A percentile compares a stretch with the other conserved stretches of the same genome.
phyloP scores from a whole-genome alignment of 2,329 filamentous ascomycete species.

The Mycocentrospora acerina region DNA sequence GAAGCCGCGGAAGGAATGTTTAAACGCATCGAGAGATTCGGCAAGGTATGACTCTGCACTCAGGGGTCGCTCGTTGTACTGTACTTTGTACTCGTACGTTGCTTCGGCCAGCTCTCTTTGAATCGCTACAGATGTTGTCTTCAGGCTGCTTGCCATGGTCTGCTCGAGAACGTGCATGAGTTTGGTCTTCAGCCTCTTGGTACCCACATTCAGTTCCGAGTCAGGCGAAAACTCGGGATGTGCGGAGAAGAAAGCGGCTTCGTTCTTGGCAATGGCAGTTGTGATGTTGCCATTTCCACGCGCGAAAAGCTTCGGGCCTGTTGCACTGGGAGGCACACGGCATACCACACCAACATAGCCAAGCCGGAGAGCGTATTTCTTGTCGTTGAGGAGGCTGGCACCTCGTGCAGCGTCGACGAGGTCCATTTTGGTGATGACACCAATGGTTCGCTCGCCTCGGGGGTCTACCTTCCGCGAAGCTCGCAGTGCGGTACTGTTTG shows the following conservation, averaged over 20 bases:
- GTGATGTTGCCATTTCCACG: slow-evolving; percentile 79
- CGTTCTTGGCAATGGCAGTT: slow-evolving; percentile 80
- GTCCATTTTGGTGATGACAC: slow-evolving; percentile 99
- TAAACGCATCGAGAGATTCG: slow-evolving; percentile 92
- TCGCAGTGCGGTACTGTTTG: slow-evolving; percentile 89
- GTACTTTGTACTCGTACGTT: slow-evolving; percentile 98
- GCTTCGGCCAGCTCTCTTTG: slow-evolving; percentile 94
- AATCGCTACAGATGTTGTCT: slow-evolving; percentile 87
- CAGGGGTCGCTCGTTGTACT: slow-evolving; percentile 94
- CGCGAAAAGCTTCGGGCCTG: slow-evolving; percentile 72
- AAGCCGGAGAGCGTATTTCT: slow-evolving; percentile 90
- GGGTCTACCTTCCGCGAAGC: slow-evolving; percentile 92
- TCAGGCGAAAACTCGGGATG: slow-evolving; percentile 82
- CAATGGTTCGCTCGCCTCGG: slow-evolving; percentile 91
- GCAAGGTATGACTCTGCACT: slow-evolving; percentile 96
- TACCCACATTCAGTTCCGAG: slow-evolving; percentile 75
- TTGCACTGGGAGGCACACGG: slow-evolving; percentile 66
- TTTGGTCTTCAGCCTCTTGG: slow-evolving; percentile 85
- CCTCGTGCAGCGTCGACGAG: slow-evolving; percentile 84
- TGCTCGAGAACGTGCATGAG: slow-evolving; percentile 96
- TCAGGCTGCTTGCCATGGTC: slow-evolving; percentile 91
- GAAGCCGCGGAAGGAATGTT: slow-evolving; percentile 96
- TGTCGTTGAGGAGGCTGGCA: slow-evolving; percentile 75
- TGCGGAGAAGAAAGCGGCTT: slow-evolving; percentile 80
- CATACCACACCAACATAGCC: slow-evolving; percentile 96